phyloP scores from a whole-genome alignment of 2,329 filamentous ascomycete genomes.

The Lachnellula occidentalis region DNA sequence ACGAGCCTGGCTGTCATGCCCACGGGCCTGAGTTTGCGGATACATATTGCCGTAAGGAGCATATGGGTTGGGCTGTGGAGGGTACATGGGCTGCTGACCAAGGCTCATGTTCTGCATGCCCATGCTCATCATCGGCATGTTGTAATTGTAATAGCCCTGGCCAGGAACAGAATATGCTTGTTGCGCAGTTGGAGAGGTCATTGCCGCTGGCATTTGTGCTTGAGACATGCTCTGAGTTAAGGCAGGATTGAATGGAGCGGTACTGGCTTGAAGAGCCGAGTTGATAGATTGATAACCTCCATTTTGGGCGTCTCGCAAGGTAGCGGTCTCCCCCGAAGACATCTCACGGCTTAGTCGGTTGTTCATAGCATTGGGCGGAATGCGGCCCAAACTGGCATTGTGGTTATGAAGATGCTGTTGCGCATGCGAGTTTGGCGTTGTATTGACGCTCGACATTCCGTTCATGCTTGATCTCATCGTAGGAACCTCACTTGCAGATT shows the following conservation, averaged over 20 bases:
- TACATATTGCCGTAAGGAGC: conserved; percentile 30
- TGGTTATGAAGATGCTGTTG: conserved; percentile 62
- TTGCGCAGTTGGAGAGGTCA: conserved; percentile 25
- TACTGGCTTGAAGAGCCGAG: conserved; percentile 73
- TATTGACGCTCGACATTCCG: conserved; percentile 21
- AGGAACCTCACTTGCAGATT: conserved; percentile 83
- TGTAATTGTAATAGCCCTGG: conserved; percentile 29
- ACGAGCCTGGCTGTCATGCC: conserved; percentile 69
- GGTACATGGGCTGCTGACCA: conserved; percentile 48
- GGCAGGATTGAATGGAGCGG: conserved; percentile 70
- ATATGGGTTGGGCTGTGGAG: conserved; percentile 47
- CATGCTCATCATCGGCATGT: conserved; percentile 58
- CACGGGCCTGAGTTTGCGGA: conserved; percentile 43
- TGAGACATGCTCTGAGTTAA: conserved; percentile 35
- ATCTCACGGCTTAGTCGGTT: conserved; percentile 71
- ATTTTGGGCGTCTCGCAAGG: conserved; percentile 38
- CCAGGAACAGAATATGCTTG: conserved; percentile 25
- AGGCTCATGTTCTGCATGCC: conserved; percentile 61
- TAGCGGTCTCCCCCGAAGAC: conserved; percentile 27
- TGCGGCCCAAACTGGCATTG: conserved; percentile 76
- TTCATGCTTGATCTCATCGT: conserved; percentile 60
- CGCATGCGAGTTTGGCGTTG: conserved; percentile 50
- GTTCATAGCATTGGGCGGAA: conserved; percentile 60
- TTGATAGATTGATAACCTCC: conserved; percentile 55
- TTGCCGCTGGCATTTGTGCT: conserved; percentile 20